Percentiles rank a stretch among this genome's conserved stretches.
phyloP scores from a whole-genome alignment of 257 asterid species.

The Salvia rosmarinus region DNA sequence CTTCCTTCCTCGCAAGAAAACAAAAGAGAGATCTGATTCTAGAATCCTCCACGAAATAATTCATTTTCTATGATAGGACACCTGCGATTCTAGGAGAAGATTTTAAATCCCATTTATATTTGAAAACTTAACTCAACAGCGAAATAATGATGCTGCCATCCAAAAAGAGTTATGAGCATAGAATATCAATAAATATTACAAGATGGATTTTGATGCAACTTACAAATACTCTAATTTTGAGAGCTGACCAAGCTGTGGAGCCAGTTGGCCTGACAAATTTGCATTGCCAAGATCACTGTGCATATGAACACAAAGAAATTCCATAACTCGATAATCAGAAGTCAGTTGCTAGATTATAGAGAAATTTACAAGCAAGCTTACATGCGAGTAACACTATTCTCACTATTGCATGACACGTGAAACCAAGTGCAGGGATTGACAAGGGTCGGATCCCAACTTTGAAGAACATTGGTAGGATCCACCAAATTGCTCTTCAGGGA shows the following conservation, averaged over 20 bases:
- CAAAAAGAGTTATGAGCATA: not conserved
- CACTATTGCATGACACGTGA: constrained; percentile 86
- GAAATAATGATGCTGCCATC: not conserved
- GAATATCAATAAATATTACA: constrained; percentile 9
- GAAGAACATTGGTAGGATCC: constrained; percentile 88
- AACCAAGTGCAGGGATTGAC: constrained; percentile 98
- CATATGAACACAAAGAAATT: constrained; percentile 23
- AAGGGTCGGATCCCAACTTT: constrained; percentile 95
- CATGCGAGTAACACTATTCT: constrained; percentile 91
- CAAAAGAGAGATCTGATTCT: not conserved
- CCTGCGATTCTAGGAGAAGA: not conserved
- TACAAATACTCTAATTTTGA: constrained; percentile 82
- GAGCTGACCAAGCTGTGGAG: constrained; percentile 90
- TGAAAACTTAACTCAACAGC: not conserved
- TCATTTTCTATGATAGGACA: not conserved
- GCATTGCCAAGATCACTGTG: constrained; percentile 96
- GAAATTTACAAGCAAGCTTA: constrained; percentile 43
- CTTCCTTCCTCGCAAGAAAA: not conserved
- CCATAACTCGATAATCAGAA: constrained; percentile 20
- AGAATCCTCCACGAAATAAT: not conserved
- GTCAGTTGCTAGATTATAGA: constrained; percentile 8
- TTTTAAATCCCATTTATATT: not conserved
- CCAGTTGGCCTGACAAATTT: constrained; percentile 81
- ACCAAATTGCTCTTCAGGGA: constrained; percentile 71
- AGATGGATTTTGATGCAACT: constrained; percentile 36